Evolutionary conservation across 805 yeast species (phyloP), one percentile per base, ranked within the genome.

Genomic region (Priceomyces castillae): DNA sequence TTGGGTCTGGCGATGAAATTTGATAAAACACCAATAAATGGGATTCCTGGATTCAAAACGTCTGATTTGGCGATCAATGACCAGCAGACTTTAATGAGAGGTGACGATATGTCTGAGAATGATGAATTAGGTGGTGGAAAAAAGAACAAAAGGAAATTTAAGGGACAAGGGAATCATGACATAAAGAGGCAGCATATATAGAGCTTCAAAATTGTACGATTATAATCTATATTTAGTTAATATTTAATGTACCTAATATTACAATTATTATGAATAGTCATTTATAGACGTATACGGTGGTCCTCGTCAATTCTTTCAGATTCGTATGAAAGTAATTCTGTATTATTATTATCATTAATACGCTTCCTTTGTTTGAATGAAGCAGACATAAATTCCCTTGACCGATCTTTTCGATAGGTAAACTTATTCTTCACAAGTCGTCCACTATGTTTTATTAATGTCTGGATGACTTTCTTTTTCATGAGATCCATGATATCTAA

Each of bases 11-110:
- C 80, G 6, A 64, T 87, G 44, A 69, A 70, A 47, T 81, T 87
- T 48, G 86, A 82, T 36, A 80, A 76, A 51, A 81, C 88, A 2
- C 76, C 84, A 0, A 74, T 78, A 14, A 72, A 79, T 43, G 94
- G 94, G 1, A 76, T 87, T 12, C 88, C 90, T 0, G 95, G 92
- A 0, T 85, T 86, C 56, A 86, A 84, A 51, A 67, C 85, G 7
- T 66, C 80, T 3, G 77, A 81, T 48, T 72, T 87, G 54, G 94
- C 86, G 3, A 74, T 82, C 39, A 76, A 75, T 39, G 83, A 74
- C 41, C 73, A 66, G 49, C 68, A 65, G 37, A 59, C 67, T 17
- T 51, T 66, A 30, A 67, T 64, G 60, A 57, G 74, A 46, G 64
- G 70, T 11, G 76, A 71, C 38, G 74, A 69, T 43, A 59, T 62